phyloP scores from a whole-genome alignment of 2,329 filamentous ascomycete genomes.

The Emericellopsis atlantica region DNA sequence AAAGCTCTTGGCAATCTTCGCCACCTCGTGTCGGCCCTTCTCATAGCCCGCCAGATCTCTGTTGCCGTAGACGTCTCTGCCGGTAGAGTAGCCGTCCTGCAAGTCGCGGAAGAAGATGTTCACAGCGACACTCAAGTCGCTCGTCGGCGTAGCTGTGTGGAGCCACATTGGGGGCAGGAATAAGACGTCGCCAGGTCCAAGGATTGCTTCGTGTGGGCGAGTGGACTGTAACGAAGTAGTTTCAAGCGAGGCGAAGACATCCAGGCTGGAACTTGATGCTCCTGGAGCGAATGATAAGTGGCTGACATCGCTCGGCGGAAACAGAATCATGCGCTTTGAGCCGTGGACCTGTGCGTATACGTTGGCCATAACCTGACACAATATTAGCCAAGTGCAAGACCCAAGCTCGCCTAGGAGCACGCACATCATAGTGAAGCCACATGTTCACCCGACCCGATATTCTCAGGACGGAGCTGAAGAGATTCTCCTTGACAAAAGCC shows the following conservation, averaged over 20 bases:
- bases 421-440: conserved; percentile 82
- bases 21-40: conserved; percentile 61
- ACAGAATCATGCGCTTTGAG: conserved; percentile 61
- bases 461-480: conserved; percentile 68
- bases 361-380: conserved; percentile 67
- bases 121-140: conserved; percentile 59
- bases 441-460: conserved; percentile 72
- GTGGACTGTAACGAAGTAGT: conserved; percentile 28
- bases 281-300: conserved; percentile 61
- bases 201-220: conserved; percentile 52
- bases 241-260: conserved; percentile 48
- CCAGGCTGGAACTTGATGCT: conserved; percentile 65
- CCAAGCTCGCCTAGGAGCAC: conserved; percentile 8
- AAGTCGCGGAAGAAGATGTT: conserved; percentile 80
- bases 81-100: conserved; percentile 53
- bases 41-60: conserved; percentile 76
- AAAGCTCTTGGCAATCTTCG: conserved; percentile 53
- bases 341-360: conserved; percentile 70
- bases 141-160: conserved; percentile 55
- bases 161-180: conserved; percentile 78
- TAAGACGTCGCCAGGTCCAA: conserved; percentile 63
- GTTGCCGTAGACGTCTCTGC: conserved; percentile 80
- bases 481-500: conserved; percentile 40
- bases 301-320: conserved; percentile 63
- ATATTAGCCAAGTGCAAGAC: neutral